Percentiles rank a stretch among this genome's conserved stretches.
Conservation (phyloP, 2,329 filamentous ascomycete genomes). For the Thelonectria olida region DNA sequence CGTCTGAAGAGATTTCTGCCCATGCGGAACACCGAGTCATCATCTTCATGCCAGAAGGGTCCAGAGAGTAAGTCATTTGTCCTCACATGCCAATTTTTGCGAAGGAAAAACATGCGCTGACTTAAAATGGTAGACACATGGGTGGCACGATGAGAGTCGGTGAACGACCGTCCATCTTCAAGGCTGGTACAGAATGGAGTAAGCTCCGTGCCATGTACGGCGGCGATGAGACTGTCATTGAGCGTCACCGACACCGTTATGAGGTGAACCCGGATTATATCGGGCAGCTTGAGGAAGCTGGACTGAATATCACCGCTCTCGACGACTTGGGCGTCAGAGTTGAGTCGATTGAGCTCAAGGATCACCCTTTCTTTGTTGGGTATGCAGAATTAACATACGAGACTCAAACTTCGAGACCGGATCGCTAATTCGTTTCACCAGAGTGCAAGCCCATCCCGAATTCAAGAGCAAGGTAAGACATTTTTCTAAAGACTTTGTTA, state of each 20-base stretch:
- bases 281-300: constrained; percentile 71
- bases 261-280: constrained; percentile 88
- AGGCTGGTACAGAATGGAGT: constrained; percentile 79
- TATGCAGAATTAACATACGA: neutral
- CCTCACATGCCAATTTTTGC: neutral
- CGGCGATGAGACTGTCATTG: constrained; percentile 62
- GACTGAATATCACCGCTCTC: constrained; percentile 80
- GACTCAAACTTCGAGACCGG: neutral
- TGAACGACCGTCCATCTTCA: constrained; percentile 78
- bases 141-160: constrained; percentile 91
- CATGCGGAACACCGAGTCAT: constrained; percentile 75
- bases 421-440: neutral
- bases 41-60: constrained; percentile 80
- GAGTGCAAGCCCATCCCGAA: constrained; percentile 71
- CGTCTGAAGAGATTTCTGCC: constrained; percentile 64
- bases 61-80: neutral
- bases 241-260: constrained; percentile 89
- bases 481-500: neutral
- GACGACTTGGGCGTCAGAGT: constrained; percentile 81
- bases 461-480: constrained; percentile 66
- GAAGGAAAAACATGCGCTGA: neutral
- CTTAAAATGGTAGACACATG: constrained; percentile 47
- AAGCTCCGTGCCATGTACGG: constrained; percentile 81
- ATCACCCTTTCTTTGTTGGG: constrained; percentile 83
- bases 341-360: constrained; percentile 83